Evolutionary conservation across 2,329 filamentous ascomycete species (phyloP).

Genomic region (Microthyrium microscopicum): DNA sequence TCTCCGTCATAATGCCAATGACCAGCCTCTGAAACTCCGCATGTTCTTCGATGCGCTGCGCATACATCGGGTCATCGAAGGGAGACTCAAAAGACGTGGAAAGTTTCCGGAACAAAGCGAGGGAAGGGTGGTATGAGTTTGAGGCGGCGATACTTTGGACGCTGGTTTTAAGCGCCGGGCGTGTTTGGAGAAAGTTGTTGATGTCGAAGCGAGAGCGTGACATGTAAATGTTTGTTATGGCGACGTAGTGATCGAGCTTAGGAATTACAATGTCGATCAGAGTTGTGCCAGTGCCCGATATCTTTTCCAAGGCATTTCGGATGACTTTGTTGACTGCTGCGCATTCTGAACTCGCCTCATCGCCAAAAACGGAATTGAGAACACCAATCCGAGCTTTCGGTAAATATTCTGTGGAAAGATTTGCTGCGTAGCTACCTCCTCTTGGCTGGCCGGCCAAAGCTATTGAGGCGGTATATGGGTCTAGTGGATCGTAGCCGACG

Average conservation of each 20-base stretch:
- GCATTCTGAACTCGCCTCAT: conserved; percentile 7
- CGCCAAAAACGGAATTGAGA: conserved; percentile 12
- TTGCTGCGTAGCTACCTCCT: conserved; percentile 4
- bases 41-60: conserved; percentile 12
- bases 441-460: conserved; percentile 2
- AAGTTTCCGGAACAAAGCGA: conserved; percentile 13
- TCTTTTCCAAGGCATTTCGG: conserved; percentile 8
- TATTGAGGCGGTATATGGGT: conserved; percentile 5
- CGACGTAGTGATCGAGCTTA: conserved; percentile 10
- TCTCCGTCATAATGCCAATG: conserved; percentile 15
- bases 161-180: conserved; percentile 10
- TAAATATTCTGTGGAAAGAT: not conserved
- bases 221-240: conserved; percentile 11
- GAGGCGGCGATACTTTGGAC: conserved; percentile 12
- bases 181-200: conserved; percentile 12
- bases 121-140: conserved; percentile 10
- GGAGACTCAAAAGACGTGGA: conserved; percentile 11
- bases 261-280: conserved; percentile 13
- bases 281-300: conserved; percentile 10
- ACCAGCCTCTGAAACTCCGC: conserved; percentile 16
- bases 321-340: conserved; percentile 10
- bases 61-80: conserved; percentile 15
- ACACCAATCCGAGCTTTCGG: conserved; percentile 10
- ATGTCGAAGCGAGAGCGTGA: conserved; percentile 14
- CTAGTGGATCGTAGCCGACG: conserved; percentile 8